Percentiles rank a stretch among this genome's conserved stretches.
Conservation (phyloP, 2,329 filamentous ascomycete genomes). For the Penicillium sp. region DNA sequence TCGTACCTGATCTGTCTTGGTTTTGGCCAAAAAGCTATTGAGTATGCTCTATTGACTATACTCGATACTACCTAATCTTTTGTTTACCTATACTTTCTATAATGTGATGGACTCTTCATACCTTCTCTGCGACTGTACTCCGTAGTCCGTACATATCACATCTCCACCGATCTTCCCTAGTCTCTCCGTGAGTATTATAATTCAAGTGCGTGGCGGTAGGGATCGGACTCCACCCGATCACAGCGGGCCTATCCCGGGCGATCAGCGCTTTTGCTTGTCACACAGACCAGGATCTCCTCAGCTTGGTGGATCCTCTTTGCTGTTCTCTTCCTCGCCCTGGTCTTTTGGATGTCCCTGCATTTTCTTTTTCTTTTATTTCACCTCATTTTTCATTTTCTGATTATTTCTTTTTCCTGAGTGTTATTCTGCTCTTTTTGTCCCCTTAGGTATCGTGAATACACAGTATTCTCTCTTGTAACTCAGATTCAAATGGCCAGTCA, state of each 20-base stretch:
- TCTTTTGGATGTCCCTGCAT: conserved; percentile 22
- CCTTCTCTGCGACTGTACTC: not conserved
- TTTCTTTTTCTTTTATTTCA: conserved; percentile 25
- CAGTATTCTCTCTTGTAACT: not conserved
- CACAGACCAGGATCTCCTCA: conserved; percentile 29
- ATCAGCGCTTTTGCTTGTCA: conserved; percentile 28
- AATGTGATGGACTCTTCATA: not conserved
- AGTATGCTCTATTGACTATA: not conserved
- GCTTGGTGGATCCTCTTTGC: conserved; percentile 24
- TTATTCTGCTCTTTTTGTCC: not conserved
- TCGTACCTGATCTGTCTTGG: not conserved
- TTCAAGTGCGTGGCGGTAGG: conserved; percentile 20
- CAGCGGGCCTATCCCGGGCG: conserved; percentile 24
- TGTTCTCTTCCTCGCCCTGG: conserved; percentile 14
- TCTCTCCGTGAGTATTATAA: not conserved
- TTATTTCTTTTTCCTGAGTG: not conserved
- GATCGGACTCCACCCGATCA: conserved; percentile 13
- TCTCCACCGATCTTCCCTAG: not conserved
- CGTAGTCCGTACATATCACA: conserved; percentile 1
- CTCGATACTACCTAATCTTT: not conserved
- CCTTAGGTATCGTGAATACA: not conserved
- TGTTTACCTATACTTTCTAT: not conserved
- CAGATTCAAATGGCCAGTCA: not conserved
- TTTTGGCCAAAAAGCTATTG: not conserved
- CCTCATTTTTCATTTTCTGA: conserved; percentile 4